phyloP scores from a whole-genome alignment of 1,284 basidiomycete species.

The Trichosporon sp. region DNA sequence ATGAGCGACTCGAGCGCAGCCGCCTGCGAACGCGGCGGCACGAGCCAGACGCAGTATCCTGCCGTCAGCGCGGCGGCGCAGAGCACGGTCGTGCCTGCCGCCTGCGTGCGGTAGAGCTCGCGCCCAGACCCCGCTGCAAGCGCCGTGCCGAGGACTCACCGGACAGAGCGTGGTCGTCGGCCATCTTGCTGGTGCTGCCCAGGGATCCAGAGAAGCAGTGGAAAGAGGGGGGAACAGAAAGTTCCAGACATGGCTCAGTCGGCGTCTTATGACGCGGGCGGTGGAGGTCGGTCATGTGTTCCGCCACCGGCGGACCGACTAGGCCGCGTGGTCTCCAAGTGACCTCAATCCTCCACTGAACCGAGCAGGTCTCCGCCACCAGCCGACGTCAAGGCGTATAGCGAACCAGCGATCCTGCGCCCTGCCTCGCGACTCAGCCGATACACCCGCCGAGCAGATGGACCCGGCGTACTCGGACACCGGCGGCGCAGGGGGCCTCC shows the following conservation, averaged over 20 bases:
- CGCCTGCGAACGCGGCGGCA: conserved; percentile 8
- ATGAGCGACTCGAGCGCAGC: conserved; percentile 18
- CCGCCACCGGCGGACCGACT: too few species aligned
- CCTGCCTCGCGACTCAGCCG: too few species aligned
- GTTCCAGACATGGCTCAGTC: neutral
- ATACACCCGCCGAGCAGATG: neutral
- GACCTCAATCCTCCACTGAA: too few species aligned
- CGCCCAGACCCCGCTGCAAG: too few species aligned
- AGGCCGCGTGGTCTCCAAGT: too few species aligned
- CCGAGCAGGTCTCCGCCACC: too few species aligned
- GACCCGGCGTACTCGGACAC: neutral
- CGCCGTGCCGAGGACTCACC: conserved; percentile 5
- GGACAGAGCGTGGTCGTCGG: conserved; percentile 7
- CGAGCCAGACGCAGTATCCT: conserved; percentile 29
- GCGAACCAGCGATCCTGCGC: too few species aligned
- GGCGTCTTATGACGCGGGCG: neutral
- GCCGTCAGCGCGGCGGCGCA: too few species aligned
- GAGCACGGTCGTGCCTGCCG: too few species aligned
- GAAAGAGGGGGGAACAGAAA: neutral
- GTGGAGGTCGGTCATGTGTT: neutral
- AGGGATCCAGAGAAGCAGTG: neutral
- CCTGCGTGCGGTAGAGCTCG: too few species aligned
- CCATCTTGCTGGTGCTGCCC: neutral
- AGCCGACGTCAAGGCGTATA: too few species aligned
- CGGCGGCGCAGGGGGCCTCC: neutral